Evolutionary conservation across 345 rosid genomes (phyloP), one percentile per base, ranked within the genome.

Genomic region (Corymbia maculata): DNA sequence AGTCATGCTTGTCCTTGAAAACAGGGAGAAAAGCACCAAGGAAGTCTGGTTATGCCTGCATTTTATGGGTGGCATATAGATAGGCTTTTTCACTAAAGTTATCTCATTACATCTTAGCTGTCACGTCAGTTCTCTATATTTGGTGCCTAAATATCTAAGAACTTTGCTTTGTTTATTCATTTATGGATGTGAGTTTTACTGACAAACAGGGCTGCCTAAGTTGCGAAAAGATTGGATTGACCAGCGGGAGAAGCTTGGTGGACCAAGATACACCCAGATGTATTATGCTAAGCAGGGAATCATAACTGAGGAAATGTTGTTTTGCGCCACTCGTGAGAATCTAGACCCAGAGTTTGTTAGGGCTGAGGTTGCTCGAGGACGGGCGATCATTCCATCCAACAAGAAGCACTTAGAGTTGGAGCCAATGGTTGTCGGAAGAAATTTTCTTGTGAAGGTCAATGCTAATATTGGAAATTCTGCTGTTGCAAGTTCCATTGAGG

Each of bases 341-440:
- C 98, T 98, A 70, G 98, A 98, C 93, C 98, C 98, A 45, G 99
- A 98, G 95, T 98, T 93, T 91, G 98, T 98, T 45, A 95, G 99
- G 93, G 93, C 99, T 79, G 99, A 98, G 93, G 98, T 98, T 89
- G 98, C 99, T 79, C 95, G 98, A 59, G 99, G 99, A 15, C 91
- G 98, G 55, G 99, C 99, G 26, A 98, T 98, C 52, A 98, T 98
- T 86, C 99, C 99, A 90, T 98, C 99, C 89, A 98, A 98, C 95
- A 98, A 96, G 92, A 97, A 94, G 90, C 99, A 97, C 90, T 89
- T 96, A 51, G 99, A 98, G 95, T 90, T 98, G 42, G 99, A 98
- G 91, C 99, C 99, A 22, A 98, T 93, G 98, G 94, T 97, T 66
- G 96, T 98, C 24, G 99, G 99, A 86, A 94, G 99, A 64, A 97